Evolutionary conservation across 2,329 filamentous ascomycete species (phyloP), one percentile per base, ranked within the genome.

Genomic region (Grosmannia serpens): DNA sequence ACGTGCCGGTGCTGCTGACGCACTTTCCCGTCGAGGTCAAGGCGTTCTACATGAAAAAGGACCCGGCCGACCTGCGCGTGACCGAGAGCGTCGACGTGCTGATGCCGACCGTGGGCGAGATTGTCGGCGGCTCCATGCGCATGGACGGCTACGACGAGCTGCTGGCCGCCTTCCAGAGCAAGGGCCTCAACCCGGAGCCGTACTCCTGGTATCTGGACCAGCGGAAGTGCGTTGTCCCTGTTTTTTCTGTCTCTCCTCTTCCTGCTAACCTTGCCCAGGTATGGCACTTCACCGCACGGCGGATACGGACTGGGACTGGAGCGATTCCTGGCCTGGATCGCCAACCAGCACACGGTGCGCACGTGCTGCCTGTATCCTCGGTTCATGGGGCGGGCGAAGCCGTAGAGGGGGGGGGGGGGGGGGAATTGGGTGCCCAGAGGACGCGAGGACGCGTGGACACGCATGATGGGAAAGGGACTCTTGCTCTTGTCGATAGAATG

Each of bases 161-260:
- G 64, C 85, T 96, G 79, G 85, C 80, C 27, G 94, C 89, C 1
- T 99, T 95, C 71, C 84, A 90, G 73, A 84, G 87, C 62, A 88
- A 96, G 74, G 87, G 86, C 47, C 95, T 97, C 71, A 84, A 89
- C 66, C 84, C 91, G 24, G 82, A 82, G 66, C 85, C 87, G 52
- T 97, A 97, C 76, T 97, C 95, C 80, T 99, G 94, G 94, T 99
- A 97, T 77, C 95, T 91, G 35, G 94, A 96, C 75, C 91, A 96
- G 82, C 81, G 91, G 70, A 95, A 94, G 89, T 91, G 75, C 78
- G 86, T 84, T 61, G 15, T 17, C 35, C 17, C 17, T 4, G 10
- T 38, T 38, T 38, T 38, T 38, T 17, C 35, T 17, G 15, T 15
- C 13, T 38, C 9, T 3, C 9, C 7, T 38, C 13, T 53, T 13